Percentiles rank a stretch among this genome's conserved stretches.
Conservation (phyloP, 2,329 filamentous ascomycete species). For the Phoma sp. region DNA sequence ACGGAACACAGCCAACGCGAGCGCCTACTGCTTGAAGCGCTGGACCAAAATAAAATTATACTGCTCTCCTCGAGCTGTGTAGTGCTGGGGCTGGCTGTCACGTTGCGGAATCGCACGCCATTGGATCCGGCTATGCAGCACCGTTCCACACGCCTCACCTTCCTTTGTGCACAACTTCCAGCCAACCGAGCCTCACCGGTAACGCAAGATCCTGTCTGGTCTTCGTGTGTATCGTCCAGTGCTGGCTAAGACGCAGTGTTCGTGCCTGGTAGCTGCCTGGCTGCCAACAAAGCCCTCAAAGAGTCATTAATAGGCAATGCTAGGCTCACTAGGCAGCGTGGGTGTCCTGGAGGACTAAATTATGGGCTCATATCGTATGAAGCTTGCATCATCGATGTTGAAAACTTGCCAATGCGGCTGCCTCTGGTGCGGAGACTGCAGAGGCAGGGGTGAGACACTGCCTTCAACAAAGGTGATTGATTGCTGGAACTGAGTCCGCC, state of each 20-base stretch:
- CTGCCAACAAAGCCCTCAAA: conserved; percentile 7
- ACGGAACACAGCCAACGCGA: neutral
- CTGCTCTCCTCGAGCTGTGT: neutral
- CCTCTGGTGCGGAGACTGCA: neutral
- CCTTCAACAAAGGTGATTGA: neutral
- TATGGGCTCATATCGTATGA: conserved; percentile 17
- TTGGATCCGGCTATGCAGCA: conserved; percentile 25
- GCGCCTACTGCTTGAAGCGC: neutral
- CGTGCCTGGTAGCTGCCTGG: conserved; percentile 7
- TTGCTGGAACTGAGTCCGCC: no score
- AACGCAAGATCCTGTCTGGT: conserved; percentile 26
- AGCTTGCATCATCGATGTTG: conserved; percentile 21
- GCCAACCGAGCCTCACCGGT: conserved; percentile 35
- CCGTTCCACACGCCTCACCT: conserved; percentile 24
- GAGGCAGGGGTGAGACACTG: neutral
- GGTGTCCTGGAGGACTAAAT: conserved; percentile 4
- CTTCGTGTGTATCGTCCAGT: conserved; percentile 26
- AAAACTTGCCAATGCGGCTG: neutral
- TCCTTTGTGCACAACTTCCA: conserved; percentile 14
- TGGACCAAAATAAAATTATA: neutral
- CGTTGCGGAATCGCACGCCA: conserved; percentile 22
- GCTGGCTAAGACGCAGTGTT: conserved; percentile 30
- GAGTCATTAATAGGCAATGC: conserved; percentile 9
- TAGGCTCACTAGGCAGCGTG: conserved; percentile 16
- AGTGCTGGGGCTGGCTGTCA: conserved; percentile 7